These are phyloP conservation scores for Wickerhamiella brachini DNA, from an alignment of 805 yeast genomes.

Conservation along the genomic window DNA sequence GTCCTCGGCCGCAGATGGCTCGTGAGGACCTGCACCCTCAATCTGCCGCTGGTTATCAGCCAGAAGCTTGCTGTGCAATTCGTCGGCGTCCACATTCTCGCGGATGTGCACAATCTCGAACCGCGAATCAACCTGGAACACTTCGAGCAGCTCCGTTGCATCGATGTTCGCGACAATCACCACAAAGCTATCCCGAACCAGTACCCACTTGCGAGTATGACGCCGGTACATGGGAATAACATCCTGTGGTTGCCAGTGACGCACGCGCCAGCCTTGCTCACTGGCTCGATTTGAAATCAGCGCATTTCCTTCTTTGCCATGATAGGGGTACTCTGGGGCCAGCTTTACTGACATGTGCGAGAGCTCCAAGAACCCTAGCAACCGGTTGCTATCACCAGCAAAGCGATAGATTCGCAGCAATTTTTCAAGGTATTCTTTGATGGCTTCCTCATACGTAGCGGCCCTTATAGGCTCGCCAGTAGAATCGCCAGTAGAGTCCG, in stretches of 20 bases:
- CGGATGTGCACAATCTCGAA: slow-evolving; percentile 36
- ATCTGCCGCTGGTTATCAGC: background rate
- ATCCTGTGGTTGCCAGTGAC: slow-evolving; percentile 70
- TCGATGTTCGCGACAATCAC: slow-evolving; percentile 75
- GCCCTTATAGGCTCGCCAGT: background rate
- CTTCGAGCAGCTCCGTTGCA: slow-evolving; percentile 81
- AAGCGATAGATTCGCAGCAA: slow-evolving; percentile 47
- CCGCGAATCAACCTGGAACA: slow-evolving; percentile 71
- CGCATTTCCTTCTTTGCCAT: slow-evolving; percentile 82
- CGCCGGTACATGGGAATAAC: slow-evolving; percentile 78
- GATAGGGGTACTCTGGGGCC: slow-evolving; percentile 65
- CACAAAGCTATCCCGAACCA: slow-evolving; percentile 72
- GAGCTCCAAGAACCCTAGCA: slow-evolving; percentile 79
- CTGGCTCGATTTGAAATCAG: slow-evolving; percentile 71
- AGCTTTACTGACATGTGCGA: slow-evolving; percentile 78
- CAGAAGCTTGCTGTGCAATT: background rate
- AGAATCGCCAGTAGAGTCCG: too few species aligned
- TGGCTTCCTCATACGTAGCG: slow-evolving; percentile 16
- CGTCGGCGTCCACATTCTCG: slow-evolving; percentile 14
- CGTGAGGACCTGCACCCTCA: background rate
- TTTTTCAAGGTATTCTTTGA: slow-evolving; percentile 56
- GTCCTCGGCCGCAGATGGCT: background rate
- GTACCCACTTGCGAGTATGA: slow-evolving; percentile 84
- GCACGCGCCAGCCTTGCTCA: slow-evolving; percentile 91
- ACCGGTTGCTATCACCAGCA: slow-evolving; percentile 66